These are phyloP conservation scores for Gloeostereum incarnatum DNA, from an alignment of 768 basidiomycete species.

Conservation along the genomic window DNA sequence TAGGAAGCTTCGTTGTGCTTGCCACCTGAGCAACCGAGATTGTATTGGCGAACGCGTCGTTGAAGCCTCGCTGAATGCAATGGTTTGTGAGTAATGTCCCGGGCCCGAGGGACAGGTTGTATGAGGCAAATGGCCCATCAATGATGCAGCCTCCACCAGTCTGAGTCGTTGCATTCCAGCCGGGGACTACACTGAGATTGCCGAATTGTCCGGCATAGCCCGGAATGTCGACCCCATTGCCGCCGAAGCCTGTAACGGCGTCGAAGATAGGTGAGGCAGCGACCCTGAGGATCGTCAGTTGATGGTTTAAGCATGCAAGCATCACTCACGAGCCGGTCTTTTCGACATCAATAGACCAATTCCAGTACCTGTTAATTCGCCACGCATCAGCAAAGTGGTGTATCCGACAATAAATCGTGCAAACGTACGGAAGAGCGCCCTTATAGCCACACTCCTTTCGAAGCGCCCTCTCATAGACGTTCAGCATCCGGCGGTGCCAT, in stretches of 20 bases:
- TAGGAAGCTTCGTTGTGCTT: constrained; percentile 13
- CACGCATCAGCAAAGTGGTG: not conserved
- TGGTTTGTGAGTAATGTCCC: constrained; percentile 21
- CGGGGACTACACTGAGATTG: constrained; percentile 5
- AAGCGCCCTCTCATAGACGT: constrained; percentile 21
- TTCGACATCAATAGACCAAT: constrained; percentile 27
- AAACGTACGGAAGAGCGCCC: constrained; percentile 25
- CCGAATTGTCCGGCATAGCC: constrained; percentile 11
- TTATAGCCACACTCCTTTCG: constrained; percentile 24
- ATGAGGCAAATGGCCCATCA: constrained; percentile 25
- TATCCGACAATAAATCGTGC: constrained; percentile 1
- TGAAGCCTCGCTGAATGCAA: constrained; percentile 23
- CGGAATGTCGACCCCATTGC: constrained; percentile 20
- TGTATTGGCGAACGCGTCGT: constrained; percentile 11
- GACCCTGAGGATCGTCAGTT: constrained; percentile 15
- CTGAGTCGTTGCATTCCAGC: constrained; percentile 8
- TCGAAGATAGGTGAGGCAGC: constrained; percentile 24
- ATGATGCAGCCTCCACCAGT: constrained; percentile 16
- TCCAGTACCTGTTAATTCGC: constrained; percentile 24
- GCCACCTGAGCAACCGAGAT: constrained; percentile 13
- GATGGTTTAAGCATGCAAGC: not conserved
- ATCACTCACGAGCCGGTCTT: constrained; percentile 12
- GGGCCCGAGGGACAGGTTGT: constrained; percentile 22
- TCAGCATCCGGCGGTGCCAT: constrained; percentile 24
- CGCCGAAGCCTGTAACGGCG: constrained; percentile 25